Percentiles rank a stretch among this genome's conserved stretches.
Evolutionary conservation across 2,329 filamentous ascomycete species (phyloP).

Genomic region (Xylaria arbuscula): DNA sequence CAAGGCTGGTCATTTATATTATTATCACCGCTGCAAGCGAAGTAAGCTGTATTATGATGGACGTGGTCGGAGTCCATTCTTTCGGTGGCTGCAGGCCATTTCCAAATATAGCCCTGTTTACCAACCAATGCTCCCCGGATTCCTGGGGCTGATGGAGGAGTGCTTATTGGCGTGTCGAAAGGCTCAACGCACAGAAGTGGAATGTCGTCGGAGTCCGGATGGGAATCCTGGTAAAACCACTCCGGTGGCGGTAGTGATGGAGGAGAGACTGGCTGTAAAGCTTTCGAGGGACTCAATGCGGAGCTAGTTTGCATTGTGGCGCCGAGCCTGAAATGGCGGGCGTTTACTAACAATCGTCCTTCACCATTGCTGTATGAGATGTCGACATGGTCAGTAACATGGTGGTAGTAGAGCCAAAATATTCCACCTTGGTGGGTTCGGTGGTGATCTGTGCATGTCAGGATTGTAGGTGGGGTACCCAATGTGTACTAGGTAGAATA

Average conservation of each 20-base stretch:
- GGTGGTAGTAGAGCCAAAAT: too few relatives aligned
- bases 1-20: neutral
- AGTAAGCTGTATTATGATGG: too few relatives aligned
- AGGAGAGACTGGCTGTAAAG: neutral
- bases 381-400: too few relatives aligned
- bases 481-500: too few relatives aligned
- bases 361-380: neutral
- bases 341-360: neutral
- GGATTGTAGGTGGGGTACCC: too few relatives aligned
- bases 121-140: constrained; percentile 9
- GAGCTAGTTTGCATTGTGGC: neutral
- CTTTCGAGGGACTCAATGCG: neutral
- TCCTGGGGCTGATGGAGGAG: neutral
- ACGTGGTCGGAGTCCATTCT: constrained; percentile 26
- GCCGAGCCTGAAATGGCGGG: too few relatives aligned
- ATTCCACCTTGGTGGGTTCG: too few relatives aligned
- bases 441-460: too few relatives aligned
- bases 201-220: constrained; percentile 23
- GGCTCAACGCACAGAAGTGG: neutral
- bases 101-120: neutral
- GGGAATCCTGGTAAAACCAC: constrained; percentile 4
- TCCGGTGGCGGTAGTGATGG: neutral
- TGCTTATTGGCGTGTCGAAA: constrained; percentile 3
- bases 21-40: neutral
- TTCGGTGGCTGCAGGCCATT: neutral